Evolutionary conservation across 169 alveolate species (phyloP).

Genomic region (Miamiensis avidus): DNA sequence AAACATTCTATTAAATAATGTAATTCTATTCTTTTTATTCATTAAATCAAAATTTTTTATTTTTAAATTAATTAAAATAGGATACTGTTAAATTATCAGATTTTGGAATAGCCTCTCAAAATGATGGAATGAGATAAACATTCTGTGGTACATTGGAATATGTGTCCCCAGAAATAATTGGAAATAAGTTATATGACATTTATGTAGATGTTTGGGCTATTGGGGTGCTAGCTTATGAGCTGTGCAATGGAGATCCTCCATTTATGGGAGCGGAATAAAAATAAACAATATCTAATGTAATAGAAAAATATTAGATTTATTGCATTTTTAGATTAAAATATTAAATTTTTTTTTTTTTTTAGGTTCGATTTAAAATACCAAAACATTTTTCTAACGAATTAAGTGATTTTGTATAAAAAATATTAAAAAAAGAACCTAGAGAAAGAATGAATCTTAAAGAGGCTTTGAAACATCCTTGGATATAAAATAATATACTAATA

Average conservation of each 20-base stretch:
- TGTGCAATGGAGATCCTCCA: conserved; percentile 45
- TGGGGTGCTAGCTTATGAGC: conserved; percentile 63
- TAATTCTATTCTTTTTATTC: neutral
- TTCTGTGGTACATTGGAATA: conserved; percentile 65
- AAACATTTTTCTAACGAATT: neutral
- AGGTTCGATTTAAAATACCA: neutral
- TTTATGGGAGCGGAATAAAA: neutral
- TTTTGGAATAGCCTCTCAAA: conserved; percentile 61
- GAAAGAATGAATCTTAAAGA: neutral
- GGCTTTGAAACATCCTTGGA: neutral
- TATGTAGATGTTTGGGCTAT: conserved; percentile 73
- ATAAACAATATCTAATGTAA: neutral
- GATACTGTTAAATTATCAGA: conserved; percentile 52
- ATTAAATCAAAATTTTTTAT: no score
- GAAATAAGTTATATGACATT: conserved; percentile 60
- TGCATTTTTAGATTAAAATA: neutral
- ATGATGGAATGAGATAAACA: conserved; percentile 53
- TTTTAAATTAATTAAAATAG: neutral
- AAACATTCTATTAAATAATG: conserved; percentile 31
- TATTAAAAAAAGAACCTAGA: neutral
- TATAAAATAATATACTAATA: no score
- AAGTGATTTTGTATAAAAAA: neutral
- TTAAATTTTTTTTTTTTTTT: no score
- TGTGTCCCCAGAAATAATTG: conserved; percentile 67
- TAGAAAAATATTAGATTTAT: no score